Percentiles rank a stretch among this genome's conserved stretches.
Evolutionary conservation across 2,329 filamentous ascomycete species (phyloP).

Genomic region (Nemania abortiva): DNA sequence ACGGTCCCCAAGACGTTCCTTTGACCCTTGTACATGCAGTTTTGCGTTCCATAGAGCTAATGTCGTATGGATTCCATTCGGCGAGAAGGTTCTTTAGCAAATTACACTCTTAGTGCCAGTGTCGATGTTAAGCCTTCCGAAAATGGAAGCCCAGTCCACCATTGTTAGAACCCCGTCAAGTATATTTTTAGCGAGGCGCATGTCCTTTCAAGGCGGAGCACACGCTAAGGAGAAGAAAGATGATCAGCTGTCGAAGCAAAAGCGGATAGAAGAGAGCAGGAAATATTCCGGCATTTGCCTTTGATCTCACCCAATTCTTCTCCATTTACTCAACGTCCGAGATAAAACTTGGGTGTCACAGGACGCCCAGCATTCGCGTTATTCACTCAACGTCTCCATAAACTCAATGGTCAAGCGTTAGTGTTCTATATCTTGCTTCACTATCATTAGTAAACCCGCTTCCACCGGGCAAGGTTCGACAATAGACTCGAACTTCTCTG

Average conservation of each 20-base stretch:
- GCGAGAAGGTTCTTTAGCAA: too few species aligned
- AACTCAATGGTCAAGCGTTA: not conserved
- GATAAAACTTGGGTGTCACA: not conserved
- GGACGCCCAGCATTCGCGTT: not conserved
- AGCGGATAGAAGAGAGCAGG: not conserved
- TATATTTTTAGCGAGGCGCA: not conserved
- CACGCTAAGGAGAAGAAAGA: not conserved
- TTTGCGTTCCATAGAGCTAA: too few species aligned
- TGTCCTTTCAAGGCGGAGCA: not conserved
- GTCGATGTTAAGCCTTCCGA: slow-evolving; percentile 1
- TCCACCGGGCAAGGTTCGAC: slow-evolving; percentile 8
- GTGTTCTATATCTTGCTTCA: slow-evolving; percentile 1
- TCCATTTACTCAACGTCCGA: not conserved
- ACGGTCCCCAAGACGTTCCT: too few species aligned
- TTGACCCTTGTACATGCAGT: too few species aligned
- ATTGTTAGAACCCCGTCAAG: slow-evolving; percentile 1
- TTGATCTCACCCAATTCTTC: not conserved
- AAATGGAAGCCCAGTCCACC: not conserved
- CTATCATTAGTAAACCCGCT: slow-evolving; percentile 1
- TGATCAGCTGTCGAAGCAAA: not conserved
- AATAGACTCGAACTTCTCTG: slow-evolving; percentile 19
- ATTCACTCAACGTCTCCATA: not conserved
- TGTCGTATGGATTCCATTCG: too few species aligned
- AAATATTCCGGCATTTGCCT: not conserved
- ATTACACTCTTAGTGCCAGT: not conserved